A percentile compares a stretch with the other conserved stretches of the same genome.
These are phyloP conservation scores for Epichloe sylvatica DNA, from an alignment of 2,329 filamentous ascomycete genomes.

Conservation along the genomic window DNA sequence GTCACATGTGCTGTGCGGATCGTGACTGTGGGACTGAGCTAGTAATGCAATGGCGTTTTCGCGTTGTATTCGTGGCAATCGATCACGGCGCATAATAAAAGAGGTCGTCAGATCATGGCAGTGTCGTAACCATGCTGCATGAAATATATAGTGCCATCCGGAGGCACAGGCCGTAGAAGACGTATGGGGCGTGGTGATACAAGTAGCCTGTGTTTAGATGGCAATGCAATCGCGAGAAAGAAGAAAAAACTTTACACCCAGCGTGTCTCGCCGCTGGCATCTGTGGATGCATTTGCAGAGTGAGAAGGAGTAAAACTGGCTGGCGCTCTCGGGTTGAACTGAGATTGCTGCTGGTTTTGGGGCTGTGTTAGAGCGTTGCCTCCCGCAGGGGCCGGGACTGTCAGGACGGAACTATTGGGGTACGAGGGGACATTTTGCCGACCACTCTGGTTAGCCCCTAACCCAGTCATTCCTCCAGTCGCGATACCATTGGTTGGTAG, in stretches of 20 bases:
- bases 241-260: constrained; percentile 23
- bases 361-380: constrained; percentile 16
- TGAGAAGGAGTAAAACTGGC: constrained; percentile 14
- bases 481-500: constrained; percentile 17
- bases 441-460: constrained; percentile 10
- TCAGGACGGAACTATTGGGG: constrained; percentile 18
- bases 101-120: constrained; percentile 29
- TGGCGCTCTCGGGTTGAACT: constrained; percentile 16
- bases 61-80: constrained; percentile 11
- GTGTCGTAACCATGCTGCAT: constrained; percentile 23
- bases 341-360: constrained; percentile 10
- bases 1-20: constrained; percentile 15
- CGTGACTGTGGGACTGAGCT: constrained; percentile 11
- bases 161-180: constrained; percentile 11
- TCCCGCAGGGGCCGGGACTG: constrained; percentile 15
- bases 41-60: constrained; percentile 11
- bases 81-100: constrained; percentile 21
- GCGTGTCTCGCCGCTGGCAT: constrained; percentile 20
- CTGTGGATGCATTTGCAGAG: constrained; percentile 13
- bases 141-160: constrained; percentile 14
- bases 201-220: constrained; percentile 15
- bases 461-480: constrained; percentile 12
- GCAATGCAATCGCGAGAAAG: constrained; percentile 11
- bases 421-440: constrained; percentile 24
- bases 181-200: constrained; percentile 12